A percentile compares a stretch with the other conserved stretches of the same genome.
Evolutionary conservation across 148 eudicot genomes (phyloP).

Genomic region (Chenopodium suecicum): DNA sequence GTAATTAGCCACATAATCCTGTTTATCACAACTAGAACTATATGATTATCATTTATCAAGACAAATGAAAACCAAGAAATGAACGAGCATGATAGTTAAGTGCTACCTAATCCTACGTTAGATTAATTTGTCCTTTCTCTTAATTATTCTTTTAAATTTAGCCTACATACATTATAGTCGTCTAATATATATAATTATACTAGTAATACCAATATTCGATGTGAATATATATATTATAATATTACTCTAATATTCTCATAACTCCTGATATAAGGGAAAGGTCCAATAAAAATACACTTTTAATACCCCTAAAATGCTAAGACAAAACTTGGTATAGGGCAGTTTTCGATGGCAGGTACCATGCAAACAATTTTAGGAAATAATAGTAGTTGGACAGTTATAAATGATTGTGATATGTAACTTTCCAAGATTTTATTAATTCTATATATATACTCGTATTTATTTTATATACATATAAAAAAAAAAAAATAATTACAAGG

Average conservation of each 20-base stretch:
- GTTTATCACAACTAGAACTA: constrained; percentile 2
- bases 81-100: constrained; percentile 15
- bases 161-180: neutral
- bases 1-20: neutral
- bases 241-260: constrained; percentile 2
- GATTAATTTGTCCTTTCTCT: constrained; percentile 13
- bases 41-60: neutral
- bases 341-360: constrained; percentile 2
- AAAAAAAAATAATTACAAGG: no score
- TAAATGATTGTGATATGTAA: constrained; percentile 1
- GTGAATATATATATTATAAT: neutral
- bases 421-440: no score
- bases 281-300: neutral
- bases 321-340: constrained; percentile 8
- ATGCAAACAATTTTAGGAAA: neutral
- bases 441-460: no score
- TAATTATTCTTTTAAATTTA: neutral
- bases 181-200: neutral
- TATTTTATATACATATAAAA: no score
- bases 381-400: constrained; percentile 3
- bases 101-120: constrained; percentile 16
- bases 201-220: neutral
- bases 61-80: neutral
- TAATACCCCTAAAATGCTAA: constrained; percentile 6
- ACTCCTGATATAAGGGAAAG: constrained; percentile 16